Percentiles rank a stretch among this genome's conserved stretches.
Evolutionary conservation across 441 rosid genomes (phyloP).

Genomic region (Metrosideros polymorpha): DNA sequence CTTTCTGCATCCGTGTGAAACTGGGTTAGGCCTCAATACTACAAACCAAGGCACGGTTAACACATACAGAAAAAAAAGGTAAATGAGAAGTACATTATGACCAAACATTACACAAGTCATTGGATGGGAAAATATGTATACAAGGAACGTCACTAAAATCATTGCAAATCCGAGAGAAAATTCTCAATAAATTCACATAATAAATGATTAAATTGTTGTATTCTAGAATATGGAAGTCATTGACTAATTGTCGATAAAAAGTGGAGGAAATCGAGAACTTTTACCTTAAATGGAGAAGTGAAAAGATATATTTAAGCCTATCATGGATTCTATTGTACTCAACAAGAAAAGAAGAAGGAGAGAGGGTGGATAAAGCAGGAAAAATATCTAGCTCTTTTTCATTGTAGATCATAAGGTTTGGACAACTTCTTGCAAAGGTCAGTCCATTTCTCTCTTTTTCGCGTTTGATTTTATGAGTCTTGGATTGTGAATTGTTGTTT

Average conservation of each 20-base stretch:
- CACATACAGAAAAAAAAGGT: not conserved
- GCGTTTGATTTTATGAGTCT: not conserved
- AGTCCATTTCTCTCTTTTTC: not conserved
- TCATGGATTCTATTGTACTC: not conserved
- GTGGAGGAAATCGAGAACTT: not conserved
- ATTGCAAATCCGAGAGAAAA: not conserved
- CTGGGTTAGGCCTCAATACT: not conserved
- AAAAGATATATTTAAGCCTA: not conserved
- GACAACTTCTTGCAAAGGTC: not conserved
- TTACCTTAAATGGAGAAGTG: not conserved
- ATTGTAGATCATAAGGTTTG: not conserved
- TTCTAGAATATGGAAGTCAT: not conserved
- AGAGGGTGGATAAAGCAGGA: not conserved
- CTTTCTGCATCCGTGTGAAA: not conserved
- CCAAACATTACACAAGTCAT: not conserved
- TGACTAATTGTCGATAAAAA: not conserved
- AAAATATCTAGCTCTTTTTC: not conserved
- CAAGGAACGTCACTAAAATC: not conserved
- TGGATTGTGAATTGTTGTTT: not conserved
- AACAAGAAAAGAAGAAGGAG: not conserved
- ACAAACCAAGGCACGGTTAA: not conserved
- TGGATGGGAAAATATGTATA: not conserved
- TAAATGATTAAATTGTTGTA: not conserved
- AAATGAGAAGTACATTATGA: not conserved
- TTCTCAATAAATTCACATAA: not conserved